A percentile compares a stretch with the other conserved stretches of the same genome.
Evolutionary conservation across 2,329 filamentous ascomycete species (phyloP).

Genomic region (Alternaria longipes): DNA sequence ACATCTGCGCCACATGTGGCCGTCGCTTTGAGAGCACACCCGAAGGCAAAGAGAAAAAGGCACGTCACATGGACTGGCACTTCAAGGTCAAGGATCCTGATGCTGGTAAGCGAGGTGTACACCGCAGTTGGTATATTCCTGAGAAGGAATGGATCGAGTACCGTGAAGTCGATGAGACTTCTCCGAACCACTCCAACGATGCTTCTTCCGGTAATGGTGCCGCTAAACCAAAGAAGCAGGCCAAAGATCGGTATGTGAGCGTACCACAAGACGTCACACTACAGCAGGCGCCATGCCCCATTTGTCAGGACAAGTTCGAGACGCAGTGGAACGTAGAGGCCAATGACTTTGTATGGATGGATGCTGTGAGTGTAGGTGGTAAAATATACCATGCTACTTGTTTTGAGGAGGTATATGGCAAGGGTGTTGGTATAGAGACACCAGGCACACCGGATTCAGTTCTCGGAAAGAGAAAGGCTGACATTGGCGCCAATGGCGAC

Average conservation of each 20-base stretch:
- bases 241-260: conserved; percentile 76
- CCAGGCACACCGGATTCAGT: conserved; percentile 50
- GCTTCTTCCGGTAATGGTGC: conserved; percentile 47
- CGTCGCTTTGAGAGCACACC: conserved; percentile 81
- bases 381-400: conserved; percentile 92
- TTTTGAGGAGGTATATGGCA: conserved; percentile 69
- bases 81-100: conserved; percentile 93
- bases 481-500: conserved; percentile 33
- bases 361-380: conserved; percentile 79
- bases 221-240: conserved; percentile 59
- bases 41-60: conserved; percentile 85
- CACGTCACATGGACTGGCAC: conserved; percentile 96
- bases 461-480: conserved; percentile 49
- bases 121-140: conserved; percentile 94
- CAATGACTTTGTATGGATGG: conserved; percentile 97
- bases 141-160: conserved; percentile 94
- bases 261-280: conserved; percentile 81
- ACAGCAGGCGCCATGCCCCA: conserved; percentile 83
- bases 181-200: conserved; percentile 42
- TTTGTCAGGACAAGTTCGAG: conserved; percentile 95
- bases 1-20: conserved; percentile 91
- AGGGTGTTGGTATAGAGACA: conserved; percentile 42
- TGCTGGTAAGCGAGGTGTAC: conserved; percentile 83
- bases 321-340: conserved; percentile 90
- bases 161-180: conserved; percentile 76